Conservation (phyloP, 1,284 basidiomycete species). For the Sanghuangporus weigelae region DNA sequence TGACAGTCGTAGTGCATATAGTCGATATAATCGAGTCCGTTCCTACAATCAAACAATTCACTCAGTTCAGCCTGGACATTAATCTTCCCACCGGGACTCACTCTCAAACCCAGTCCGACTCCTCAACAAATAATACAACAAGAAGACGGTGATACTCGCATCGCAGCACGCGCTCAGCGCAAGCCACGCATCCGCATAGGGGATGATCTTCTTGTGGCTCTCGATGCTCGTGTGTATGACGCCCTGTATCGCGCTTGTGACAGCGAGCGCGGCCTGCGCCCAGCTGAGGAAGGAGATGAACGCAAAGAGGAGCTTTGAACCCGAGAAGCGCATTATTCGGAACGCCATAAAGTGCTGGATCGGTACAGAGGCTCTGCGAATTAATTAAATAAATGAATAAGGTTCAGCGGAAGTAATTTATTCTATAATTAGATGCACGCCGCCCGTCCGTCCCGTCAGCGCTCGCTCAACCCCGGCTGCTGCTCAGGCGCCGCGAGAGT, state of each 20-base stretch:
- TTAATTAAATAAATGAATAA: not conserved
- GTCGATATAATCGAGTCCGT: conserved; percentile 11
- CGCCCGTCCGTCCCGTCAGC: too few relatives aligned
- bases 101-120: conserved; percentile 11
- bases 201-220: conserved; percentile 7
- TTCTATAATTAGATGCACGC: not conserved
- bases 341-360: conserved; percentile 15
- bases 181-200: conserved; percentile 13
- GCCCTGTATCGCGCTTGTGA: not conserved
- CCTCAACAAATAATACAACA: conserved; percentile 11
- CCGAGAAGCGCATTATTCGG: conserved; percentile 8
- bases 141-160: conserved; percentile 1
- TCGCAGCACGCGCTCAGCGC: conserved; percentile 3
- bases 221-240: not conserved
- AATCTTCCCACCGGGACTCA: not conserved
- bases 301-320: not conserved
- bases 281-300: conserved; percentile 3
- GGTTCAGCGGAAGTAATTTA: not conserved
- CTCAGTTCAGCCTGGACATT: not conserved
- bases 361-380: conserved; percentile 7
- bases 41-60: not conserved
- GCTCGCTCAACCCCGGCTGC: too few relatives aligned
- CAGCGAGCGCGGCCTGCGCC: conserved; percentile 3
- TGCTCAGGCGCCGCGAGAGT: too few relatives aligned
- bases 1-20: conserved; percentile 10